Base-by-base conservation (phyloP, 768 basidiomycete genomes). In the Agrocybe pediades region DNA sequence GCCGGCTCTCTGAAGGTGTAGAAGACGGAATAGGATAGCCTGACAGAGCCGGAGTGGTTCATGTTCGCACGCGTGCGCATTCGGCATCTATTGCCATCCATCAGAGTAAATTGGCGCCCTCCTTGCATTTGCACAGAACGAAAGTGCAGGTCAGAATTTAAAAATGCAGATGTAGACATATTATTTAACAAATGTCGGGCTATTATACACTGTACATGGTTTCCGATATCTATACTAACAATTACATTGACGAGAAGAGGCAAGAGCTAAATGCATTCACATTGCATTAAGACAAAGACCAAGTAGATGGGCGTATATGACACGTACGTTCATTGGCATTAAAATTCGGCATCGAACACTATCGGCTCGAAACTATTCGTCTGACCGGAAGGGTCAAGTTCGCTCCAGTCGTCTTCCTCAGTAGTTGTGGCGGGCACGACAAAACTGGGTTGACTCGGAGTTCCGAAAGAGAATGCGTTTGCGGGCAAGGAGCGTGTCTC, bases 361-460 rank as follows among this genome's bases (percentile, higher is more conserved):
- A 69, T 62, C 2, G 66, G 62, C 39, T 68, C 58, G 46, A 68
- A 66, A 24, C 62, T 61, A 19, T 59, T 42, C 21, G 54, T 19
- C 36, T 57, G 48, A 26, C 60, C 51, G 51, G 63, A 54, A 25
- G 23, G 55, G 9, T 63, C 56, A n/a, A n/a, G n/a, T 20, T 61
- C 50, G 60, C 76, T 79, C 76, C 77, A 78, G 61, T 78, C 78
- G 36, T 75, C 71, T 57, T 80, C 78, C 49, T 71, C 50, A 24
- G 29, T 67, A 23, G 49, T 56, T 30, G 49, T 30, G 15, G 53
- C 49, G 53, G 58, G 54, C 29, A 57, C 19, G 21, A 7, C n/a
- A 23, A 3, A 15, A 45, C 20, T 56, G 46, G 53, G 20, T 9
- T 13, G 33, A 2, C 24, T 33, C 19, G 43, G 16, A 24, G 29